A percentile compares a stretch with the other conserved stretches of the same genome.
phyloP scores from a whole-genome alignment of 2,329 filamentous ascomycete genomes.

The Exophiala xenobiotica region DNA sequence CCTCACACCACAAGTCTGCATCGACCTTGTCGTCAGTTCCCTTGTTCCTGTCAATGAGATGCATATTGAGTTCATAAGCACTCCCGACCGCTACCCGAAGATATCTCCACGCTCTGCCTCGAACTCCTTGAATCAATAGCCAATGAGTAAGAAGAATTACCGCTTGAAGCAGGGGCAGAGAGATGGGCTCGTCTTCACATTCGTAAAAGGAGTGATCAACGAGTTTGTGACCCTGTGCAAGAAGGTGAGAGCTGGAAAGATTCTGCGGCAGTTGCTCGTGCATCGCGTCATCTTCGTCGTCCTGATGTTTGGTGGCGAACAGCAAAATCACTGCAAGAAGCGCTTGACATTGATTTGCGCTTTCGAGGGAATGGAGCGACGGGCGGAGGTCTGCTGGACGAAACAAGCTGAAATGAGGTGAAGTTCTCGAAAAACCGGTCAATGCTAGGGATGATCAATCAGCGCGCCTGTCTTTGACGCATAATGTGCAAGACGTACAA shows the following conservation, averaged over 20 bases:
- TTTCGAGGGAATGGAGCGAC: conserved; percentile 30
- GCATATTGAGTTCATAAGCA: conserved; percentile 39
- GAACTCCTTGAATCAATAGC: conserved; percentile 39
- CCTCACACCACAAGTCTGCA: conserved; percentile 27
- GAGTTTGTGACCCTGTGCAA: conserved; percentile 29
- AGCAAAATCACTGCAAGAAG: conserved; percentile 37
- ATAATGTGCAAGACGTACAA: neutral
- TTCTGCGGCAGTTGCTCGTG: too few relatives aligned
- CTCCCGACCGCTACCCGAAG: conserved; percentile 34
- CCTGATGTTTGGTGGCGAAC: conserved; percentile 26
- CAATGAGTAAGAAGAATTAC: conserved; percentile 38
- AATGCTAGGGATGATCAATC: neutral
- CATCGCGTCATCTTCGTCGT: neutral
- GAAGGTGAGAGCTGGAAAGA: conserved; percentile 24
- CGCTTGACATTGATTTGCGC: conserved; percentile 25
- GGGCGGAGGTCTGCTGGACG: conserved; percentile 33
- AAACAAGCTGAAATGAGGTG: conserved; percentile 35
- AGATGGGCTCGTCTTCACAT: conserved; percentile 36
- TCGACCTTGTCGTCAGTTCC: conserved; percentile 2
- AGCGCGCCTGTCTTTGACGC: neutral
- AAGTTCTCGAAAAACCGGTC: neutral
- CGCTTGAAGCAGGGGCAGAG: conserved; percentile 40
- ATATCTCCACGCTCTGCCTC: conserved; percentile 39
- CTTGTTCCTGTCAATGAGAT: conserved; percentile 30
- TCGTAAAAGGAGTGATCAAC: conserved; percentile 35